Conservation (phyloP, 257 asterid species). For the Leonotis leonurus region DNA sequence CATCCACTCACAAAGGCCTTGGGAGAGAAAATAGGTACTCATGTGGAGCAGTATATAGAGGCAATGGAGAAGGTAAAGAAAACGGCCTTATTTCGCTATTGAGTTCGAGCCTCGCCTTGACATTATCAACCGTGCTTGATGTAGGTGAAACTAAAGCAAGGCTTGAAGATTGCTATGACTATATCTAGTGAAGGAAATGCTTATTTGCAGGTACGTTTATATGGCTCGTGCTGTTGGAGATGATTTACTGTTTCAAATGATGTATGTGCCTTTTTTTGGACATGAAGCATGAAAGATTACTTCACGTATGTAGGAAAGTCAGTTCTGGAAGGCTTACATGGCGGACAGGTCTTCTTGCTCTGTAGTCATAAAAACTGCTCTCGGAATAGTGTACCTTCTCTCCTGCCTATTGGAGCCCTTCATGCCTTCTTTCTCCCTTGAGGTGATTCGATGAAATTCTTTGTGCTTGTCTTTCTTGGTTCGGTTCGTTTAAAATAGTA, state of each 20-base stretch:
- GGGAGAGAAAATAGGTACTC: conserved; percentile 59
- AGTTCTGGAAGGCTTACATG: conserved; percentile 88
- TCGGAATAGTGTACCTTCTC: conserved; percentile 70
- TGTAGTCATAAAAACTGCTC: conserved; percentile 68
- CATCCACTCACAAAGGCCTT: conserved; percentile 57
- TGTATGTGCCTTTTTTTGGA: not conserved
- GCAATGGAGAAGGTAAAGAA: conserved; percentile 84
- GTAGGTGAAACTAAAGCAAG: conserved; percentile 88
- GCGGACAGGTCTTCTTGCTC: conserved; percentile 59
- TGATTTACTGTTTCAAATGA: no score
- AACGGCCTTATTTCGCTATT: conserved; percentile 1
- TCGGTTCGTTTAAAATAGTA: no score
- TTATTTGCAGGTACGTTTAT: conserved; percentile 61
- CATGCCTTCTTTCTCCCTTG: conserved; percentile 73
- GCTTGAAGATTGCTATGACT: conserved; percentile 79
- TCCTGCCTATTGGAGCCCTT: conserved; percentile 78
- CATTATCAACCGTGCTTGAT: conserved; percentile 11
- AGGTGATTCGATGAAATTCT: conserved; percentile 55
- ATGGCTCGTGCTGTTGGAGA: no score
- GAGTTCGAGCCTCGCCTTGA: not conserved
- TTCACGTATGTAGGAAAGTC: conserved; percentile 45
- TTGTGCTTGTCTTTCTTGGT: no score
- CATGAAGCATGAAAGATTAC: not conserved
- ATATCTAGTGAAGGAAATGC: conserved; percentile 87
- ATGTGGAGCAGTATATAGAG: conserved; percentile 63